phyloP scores from a whole-genome alignment of 371 early-diverging fungal species.

The Mucor piriformis region DNA sequence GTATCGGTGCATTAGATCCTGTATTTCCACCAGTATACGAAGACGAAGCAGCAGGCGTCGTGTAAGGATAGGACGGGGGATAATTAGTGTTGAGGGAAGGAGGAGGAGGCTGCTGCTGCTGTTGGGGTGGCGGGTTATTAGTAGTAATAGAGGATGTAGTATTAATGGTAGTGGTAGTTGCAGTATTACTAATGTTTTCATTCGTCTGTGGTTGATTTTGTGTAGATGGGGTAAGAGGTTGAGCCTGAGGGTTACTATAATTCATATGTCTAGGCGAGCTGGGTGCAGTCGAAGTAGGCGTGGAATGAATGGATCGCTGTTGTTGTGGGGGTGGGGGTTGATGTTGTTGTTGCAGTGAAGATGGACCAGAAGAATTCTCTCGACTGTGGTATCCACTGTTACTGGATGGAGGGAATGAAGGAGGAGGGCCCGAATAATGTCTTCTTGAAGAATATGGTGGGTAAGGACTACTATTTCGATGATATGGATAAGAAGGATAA shows the following conservation, averaged over 20 bases:
- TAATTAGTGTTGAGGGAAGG: background rate
- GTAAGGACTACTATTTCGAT: conserved; percentile 6
- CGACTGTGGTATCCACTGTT: conserved; percentile 11
- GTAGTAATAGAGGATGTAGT: conserved; percentile 3
- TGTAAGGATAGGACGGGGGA: conserved; percentile 16
- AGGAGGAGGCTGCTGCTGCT: conserved; percentile 1
- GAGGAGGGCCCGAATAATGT: conserved; percentile 22
- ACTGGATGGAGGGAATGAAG: conserved; percentile 3
- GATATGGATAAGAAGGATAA: conserved; percentile 11
- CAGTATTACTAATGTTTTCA: background rate
- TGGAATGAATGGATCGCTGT: conserved; percentile 21
- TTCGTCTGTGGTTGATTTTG: background rate
- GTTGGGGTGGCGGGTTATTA: background rate
- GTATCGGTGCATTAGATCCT: conserved; percentile 1
- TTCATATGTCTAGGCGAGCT: conserved; percentile 22
- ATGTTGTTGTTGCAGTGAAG: background rate
- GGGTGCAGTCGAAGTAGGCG: conserved; percentile 27
- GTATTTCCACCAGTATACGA: conserved; percentile 14
- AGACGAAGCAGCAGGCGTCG: conserved; percentile 10
- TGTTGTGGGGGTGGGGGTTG: conserved; percentile 8
- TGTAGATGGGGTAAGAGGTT: background rate
- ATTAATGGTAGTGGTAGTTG: background rate
- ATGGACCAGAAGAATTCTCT: conserved; percentile 15
- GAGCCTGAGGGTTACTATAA: background rate
- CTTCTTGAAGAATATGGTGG: conserved; percentile 28